phyloP scores from a whole-genome alignment of 805 yeast genomes.

The Starmerella stellata region DNA sequence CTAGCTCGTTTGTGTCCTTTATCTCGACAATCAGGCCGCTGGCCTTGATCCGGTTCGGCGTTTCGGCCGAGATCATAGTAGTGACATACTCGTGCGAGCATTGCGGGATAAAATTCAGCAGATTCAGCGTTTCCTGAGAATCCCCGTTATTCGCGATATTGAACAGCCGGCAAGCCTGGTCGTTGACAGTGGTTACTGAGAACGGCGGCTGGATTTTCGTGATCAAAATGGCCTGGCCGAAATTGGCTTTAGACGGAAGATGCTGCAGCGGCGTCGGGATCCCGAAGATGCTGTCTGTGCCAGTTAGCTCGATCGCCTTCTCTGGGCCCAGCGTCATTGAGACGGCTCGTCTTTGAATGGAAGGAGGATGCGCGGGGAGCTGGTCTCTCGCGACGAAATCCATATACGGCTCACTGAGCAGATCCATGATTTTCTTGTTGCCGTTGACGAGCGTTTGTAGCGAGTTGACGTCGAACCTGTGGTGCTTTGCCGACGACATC shows the following conservation, averaged over 20 bases:
- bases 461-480: background rate
- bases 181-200: conserved; percentile 69
- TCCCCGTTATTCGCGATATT: conserved; percentile 58
- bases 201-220: conserved; percentile 60
- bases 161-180: conserved; percentile 70
- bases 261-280: conserved; percentile 35
- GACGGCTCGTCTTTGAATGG: conserved; percentile 2
- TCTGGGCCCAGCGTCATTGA: background rate
- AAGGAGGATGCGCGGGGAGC: conserved; percentile 3
- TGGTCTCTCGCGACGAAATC: conserved; percentile 3
- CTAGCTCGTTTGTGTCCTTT: conserved; percentile 54
- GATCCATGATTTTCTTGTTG: conserved; percentile 3
- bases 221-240: conserved; percentile 67
- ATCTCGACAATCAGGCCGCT: conserved; percentile 9
- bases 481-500: background rate
- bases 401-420: conserved; percentile 6
- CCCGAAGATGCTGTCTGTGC: conserved; percentile 1
- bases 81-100: conserved; percentile 4
- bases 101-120: conserved; percentile 41
- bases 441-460: background rate
- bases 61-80: background rate
- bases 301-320: background rate
- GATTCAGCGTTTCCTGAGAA: conserved; percentile 36
- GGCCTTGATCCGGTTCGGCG: background rate
- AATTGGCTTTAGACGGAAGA: conserved; percentile 40